Evolutionary conservation across 768 basidiomycete genomes (phyloP), one percentile per base, ranked within the genome.

Genomic region (Leucogyrophana mollusca): DNA sequence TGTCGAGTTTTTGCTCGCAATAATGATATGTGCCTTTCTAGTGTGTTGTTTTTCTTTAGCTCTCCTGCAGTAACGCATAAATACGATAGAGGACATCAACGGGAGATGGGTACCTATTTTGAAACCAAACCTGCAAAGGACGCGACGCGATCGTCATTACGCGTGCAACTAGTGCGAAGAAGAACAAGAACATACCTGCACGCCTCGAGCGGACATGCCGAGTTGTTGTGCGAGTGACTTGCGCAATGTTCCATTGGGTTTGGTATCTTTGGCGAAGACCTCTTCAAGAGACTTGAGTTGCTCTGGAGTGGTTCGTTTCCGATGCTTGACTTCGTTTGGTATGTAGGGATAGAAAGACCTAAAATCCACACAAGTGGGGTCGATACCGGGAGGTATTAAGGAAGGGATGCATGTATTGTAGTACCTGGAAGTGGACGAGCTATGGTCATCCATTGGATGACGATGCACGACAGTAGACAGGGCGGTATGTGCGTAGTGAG

Each of bases 311-410:
- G 95, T 98, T 43, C 95, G 76, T 57, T 93, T 89, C 49, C 94
- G 75, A 58, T 95, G 94, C 72, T 95, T 95, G 71, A 96, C 90
- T 72, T 94, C 87, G 69, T 90, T 90, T 46, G 90, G 90, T 42
- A 84, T 82, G 69, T 89, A 92, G n/a, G 87, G 84, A 56, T 85
- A 90, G 72, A 91, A 90, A 34, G 87, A 83, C 59, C 85, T 82
- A 61, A 87, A 85, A 76, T 89, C 86, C 65, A 85, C 82, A 54
- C 79, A 70, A 32, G 57, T 45, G 55, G 85, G 82, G 72, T 88
- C 87, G 63, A 78, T 70, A 47, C 71, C 73, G 57, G 71, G 74
- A 52, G 71, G 74, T 60, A 73, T 65, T 64, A 74, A 69, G 54
- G 70, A 70, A 56, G 74, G 71, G 61, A 73, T 69, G 62, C 68